Base-by-base conservation (phyloP, 1,139 yeast species). In the Candida albicans region DNA sequence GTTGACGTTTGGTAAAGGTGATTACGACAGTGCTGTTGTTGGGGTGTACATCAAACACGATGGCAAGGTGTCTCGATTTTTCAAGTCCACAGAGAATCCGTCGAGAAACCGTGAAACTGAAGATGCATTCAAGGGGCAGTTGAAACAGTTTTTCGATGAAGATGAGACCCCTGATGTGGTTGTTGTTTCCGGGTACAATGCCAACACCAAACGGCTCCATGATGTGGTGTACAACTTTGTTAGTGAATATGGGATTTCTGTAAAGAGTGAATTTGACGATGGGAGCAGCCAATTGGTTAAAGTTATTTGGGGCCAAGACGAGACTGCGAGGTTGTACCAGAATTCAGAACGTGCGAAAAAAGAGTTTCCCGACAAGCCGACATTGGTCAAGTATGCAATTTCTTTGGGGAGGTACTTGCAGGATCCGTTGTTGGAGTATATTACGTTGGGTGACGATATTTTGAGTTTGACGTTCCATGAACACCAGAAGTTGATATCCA, bases 391-490 rank as follows among this genome's bases (percentile, higher is more conserved):
- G 53, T 93, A 91, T 66, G 84, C 95, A 64, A 81, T 91, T 52
- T 96, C 91, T 1, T 73, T 93, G 50, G 98, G 95, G 5, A 81
- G 97, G 52, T 93, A 88, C 61, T 77, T 88, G 44, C 99, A 95
- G 66, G 85, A 87, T 44, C 99, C 99, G 7, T 64, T 93, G 44
- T 67, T 88, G 55, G 99, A 95, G 62, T 93, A 91, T 60, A 82
- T 93, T 43, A 80, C 93, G 8, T 70, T 93, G 46, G 87, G 87
- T 11, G 82, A 81, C 22, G 91, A 89, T 52, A 73, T 91, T 31
- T 68, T 79, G 18, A 82, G 95, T 1, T 70, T 93, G 51, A 75
- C 81, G 9, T 81, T 91, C 54, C 88, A 86, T 61, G 84, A 84
- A 44, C 79, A 85, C 56, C 99, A 93, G 66, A 72, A 77, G 35